Evolutionary conservation across 495 filamentous ascomycete species (phyloP).

Genomic region (Neurospora intermedia): DNA sequence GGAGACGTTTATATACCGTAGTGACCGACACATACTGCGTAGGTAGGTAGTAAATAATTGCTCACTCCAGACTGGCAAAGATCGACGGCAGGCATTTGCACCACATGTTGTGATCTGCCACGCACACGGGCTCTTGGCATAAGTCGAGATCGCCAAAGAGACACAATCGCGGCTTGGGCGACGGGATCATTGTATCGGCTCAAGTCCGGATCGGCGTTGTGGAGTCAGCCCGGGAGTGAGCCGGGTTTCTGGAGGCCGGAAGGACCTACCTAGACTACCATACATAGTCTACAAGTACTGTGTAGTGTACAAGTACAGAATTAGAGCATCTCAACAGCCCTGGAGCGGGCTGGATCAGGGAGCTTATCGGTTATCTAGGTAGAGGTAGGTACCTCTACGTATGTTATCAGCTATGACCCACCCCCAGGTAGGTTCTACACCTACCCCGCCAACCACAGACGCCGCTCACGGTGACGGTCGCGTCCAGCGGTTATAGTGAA

Average conservation of each 20-base stretch:
- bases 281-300: too few species aligned
- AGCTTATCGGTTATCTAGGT: neutral
- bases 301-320: too few species aligned
- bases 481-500: neutral
- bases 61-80: neutral
- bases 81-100: neutral
- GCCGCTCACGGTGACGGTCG: neutral
- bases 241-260: neutral
- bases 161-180: neutral
- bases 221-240: neutral
- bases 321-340: neutral
- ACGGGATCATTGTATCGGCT: neutral
- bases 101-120: neutral
- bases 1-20: neutral
- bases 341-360: neutral
- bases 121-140: neutral
- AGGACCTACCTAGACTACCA: too few species aligned
- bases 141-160: neutral
- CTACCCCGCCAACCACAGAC: neutral
- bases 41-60: neutral
- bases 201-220: neutral
- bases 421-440: neutral
- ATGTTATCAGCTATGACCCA: neutral
- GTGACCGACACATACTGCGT: neutral
- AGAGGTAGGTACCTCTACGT: too few species aligned